phyloP scores from a whole-genome alignment of 2,329 filamentous ascomycete genomes.

The Arthrobotrys sphaeroides region DNA sequence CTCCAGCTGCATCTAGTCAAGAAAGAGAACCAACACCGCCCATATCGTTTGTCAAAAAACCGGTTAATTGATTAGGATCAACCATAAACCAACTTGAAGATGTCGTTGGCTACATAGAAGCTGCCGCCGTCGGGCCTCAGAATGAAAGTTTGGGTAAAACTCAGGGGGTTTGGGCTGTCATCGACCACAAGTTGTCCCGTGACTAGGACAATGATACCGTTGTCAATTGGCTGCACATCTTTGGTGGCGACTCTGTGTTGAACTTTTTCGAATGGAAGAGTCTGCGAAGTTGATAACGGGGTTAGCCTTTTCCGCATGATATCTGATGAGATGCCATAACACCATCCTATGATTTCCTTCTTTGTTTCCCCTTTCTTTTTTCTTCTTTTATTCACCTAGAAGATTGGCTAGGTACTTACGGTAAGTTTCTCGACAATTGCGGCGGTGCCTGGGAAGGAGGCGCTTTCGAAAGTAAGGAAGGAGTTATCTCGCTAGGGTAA shows the following conservation, averaged over 20 bases:
- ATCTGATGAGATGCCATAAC: no score
- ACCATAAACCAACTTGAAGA: slow-evolving; percentile 86
- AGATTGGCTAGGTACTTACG: slow-evolving; percentile 66
- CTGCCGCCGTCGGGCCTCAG: slow-evolving; percentile 75
- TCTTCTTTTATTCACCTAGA: background rate
- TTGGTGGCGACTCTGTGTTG: slow-evolving; percentile 79
- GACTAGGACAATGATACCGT: slow-evolving; percentile 80
- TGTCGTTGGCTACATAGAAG: slow-evolving; percentile 91
- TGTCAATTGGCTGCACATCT: slow-evolving; percentile 83
- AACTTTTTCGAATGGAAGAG: slow-evolving; percentile 82
- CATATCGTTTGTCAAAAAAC: background rate
- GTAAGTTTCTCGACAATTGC: slow-evolving; percentile 81
- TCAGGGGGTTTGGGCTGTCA: slow-evolving; percentile 85
- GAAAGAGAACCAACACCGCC: background rate
- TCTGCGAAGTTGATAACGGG: slow-evolving; percentile 64
- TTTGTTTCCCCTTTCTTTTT: background rate
- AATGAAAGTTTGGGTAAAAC: slow-evolving; percentile 90
- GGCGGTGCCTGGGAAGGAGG: slow-evolving; percentile 71
- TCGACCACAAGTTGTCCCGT: slow-evolving; percentile 87
- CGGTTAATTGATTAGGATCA: background rate
- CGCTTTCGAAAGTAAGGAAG: slow-evolving; percentile 91
- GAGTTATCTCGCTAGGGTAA: slow-evolving; percentile 75
- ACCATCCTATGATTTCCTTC: background rate
- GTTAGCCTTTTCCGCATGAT: no score
- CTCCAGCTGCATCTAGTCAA: background rate